Percentiles rank a stretch among this genome's conserved stretches.
Evolutionary conservation across 202 grass and related monocot genomes (phyloP).

Genomic region (Panicum virgatum): DNA sequence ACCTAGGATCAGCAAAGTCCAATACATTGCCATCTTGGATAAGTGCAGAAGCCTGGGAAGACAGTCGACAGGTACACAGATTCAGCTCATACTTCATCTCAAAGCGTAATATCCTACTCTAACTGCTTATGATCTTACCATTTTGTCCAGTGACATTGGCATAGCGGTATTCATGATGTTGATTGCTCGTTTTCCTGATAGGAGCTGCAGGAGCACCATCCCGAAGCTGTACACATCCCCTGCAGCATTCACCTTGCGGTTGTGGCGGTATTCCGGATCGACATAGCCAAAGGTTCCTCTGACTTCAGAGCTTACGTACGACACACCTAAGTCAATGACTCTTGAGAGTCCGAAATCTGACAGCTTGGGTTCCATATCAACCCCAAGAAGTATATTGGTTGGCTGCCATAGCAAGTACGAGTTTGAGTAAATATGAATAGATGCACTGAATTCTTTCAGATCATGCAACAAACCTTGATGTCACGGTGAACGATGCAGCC

Average conservation of each 20-base stretch:
- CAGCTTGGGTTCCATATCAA: constrained; percentile 62
- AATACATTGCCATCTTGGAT: constrained; percentile 47
- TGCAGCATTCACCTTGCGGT: constrained; percentile 63
- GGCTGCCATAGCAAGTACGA: constrained; percentile 38
- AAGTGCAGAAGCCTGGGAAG: constrained; percentile 52
- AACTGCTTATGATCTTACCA: constrained; percentile 41
- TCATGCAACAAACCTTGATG: constrained; percentile 53
- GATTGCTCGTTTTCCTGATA: constrained; percentile 60
- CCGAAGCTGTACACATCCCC: constrained; percentile 80
- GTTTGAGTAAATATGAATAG: constrained; percentile 16
- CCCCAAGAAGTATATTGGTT: constrained; percentile 75
- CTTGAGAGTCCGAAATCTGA: constrained; percentile 69
- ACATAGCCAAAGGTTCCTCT: constrained; percentile 82
- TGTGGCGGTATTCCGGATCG: constrained; percentile 79
- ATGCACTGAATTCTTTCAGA: constrained; percentile 15
- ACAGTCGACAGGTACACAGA: constrained; percentile 21
- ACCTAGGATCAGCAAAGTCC: constrained; percentile 60
- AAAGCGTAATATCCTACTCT: neutral
- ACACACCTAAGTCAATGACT: constrained; percentile 54
- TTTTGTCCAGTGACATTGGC: constrained; percentile 62
- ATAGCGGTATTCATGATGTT: constrained; percentile 61
- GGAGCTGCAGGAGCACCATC: constrained; percentile 67
- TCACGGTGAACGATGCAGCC: constrained; percentile 83
- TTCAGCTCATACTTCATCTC: neutral
- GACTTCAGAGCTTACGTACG: constrained; percentile 68